Conservation (phyloP, 148 eudicot genomes). For the Camellia japonica region DNA sequence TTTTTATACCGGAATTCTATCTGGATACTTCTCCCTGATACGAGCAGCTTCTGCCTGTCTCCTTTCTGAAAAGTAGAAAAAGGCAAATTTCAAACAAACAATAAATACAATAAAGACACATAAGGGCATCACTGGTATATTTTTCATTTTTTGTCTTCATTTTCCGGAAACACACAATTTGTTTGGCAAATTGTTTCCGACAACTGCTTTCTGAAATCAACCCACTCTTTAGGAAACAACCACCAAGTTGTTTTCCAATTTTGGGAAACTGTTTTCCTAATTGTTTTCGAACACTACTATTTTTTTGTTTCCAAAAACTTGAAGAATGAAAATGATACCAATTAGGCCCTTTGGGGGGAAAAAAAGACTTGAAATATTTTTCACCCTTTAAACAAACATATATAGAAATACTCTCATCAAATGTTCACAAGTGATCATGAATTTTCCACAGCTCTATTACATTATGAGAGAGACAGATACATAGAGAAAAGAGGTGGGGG, state of each 20-base stretch:
- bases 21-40: conserved; percentile 93
- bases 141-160: too few species aligned
- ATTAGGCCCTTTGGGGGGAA: background rate
- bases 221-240: too few species aligned
- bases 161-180: too few species aligned
- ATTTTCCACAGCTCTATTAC: background rate
- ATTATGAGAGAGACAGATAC: background rate
- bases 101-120: background rate
- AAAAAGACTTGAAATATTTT: background rate
- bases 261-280: too few species aligned
- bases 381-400: background rate
- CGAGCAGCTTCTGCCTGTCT: conserved; percentile 97
- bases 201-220: too few species aligned
- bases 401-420: background rate
- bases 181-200: too few species aligned
- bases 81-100: background rate
- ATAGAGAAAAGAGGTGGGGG: background rate
- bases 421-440: background rate
- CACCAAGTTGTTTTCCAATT: too few species aligned
- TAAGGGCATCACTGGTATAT: too few species aligned
- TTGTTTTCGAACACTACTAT: too few species aligned
- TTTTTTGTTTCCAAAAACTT: too few species aligned
- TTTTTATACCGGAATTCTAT: conserved; percentile 77
- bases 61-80: conserved; percentile 51
- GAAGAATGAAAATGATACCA: too few species aligned